A percentile compares a stretch with the other conserved stretches of the same genome.
Conservation (phyloP, 2,329 filamentous ascomycete species). For the Tolypocladium endophyticum region DNA sequence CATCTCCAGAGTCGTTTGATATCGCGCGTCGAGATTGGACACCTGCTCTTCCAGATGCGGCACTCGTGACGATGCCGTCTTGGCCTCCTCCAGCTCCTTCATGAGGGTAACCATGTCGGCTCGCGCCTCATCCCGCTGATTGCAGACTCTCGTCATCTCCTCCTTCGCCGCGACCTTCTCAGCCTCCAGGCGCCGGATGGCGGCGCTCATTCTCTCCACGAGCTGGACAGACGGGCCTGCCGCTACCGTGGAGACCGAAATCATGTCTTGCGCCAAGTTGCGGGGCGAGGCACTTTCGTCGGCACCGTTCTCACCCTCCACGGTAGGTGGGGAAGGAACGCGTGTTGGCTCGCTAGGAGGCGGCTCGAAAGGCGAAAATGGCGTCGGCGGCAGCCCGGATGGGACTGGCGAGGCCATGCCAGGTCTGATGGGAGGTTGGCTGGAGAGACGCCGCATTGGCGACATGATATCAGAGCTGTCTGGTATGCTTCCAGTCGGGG, state of each 20-base stretch:
- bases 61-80: constrained; percentile 47
- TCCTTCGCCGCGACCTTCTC: constrained; percentile 86
- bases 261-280: constrained; percentile 69
- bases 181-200: constrained; percentile 79
- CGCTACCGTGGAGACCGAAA: constrained; percentile 79
- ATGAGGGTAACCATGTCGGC: constrained; percentile 84
- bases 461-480: constrained; percentile 27
- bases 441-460: constrained; percentile 37
- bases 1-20: constrained; percentile 88
- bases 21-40: constrained; percentile 59
- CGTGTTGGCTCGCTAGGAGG: constrained; percentile 19
- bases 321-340: constrained; percentile 26
- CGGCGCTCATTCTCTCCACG: constrained; percentile 90
- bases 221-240: constrained; percentile 90
- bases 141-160: constrained; percentile 66
- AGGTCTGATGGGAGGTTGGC: constrained; percentile 32
- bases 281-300: constrained; percentile 47
- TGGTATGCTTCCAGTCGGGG: constrained; percentile 36
- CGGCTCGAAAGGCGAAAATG: constrained; percentile 38
- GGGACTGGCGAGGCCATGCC: constrained; percentile 26
- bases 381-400: constrained; percentile 24
- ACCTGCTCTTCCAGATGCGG: constrained; percentile 58
- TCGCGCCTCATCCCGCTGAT: constrained; percentile 88
- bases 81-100: constrained; percentile 69
- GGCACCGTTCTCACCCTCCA: constrained; percentile 41